These are phyloP conservation scores for Raphanus hybrid DNA, from an alignment of 441 rosid genomes.

Conservation along the genomic window DNA sequence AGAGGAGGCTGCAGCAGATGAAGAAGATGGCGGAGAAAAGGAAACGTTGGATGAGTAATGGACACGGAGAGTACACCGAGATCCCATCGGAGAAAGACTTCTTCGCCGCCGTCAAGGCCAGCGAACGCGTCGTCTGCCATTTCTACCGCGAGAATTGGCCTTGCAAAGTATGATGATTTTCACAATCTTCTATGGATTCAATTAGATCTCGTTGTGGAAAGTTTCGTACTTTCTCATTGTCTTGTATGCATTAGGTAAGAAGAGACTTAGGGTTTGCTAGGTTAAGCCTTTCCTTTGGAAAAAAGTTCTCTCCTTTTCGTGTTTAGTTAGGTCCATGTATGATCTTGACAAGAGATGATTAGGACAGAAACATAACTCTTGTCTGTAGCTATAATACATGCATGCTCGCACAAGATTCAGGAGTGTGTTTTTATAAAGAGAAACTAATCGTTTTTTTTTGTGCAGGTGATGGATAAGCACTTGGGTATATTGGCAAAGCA, in stretches of 20 bases:
- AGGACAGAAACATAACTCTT: not conserved
- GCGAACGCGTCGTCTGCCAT: constrained; percentile 94
- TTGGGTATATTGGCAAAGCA: constrained; percentile 81
- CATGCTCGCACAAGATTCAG: not conserved
- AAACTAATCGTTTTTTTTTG: no score
- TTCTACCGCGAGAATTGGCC: constrained; percentile 98
- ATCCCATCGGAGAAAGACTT: constrained; percentile 84
- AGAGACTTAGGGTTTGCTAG: not conserved
- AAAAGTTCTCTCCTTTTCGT: not conserved
- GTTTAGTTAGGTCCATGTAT: not conserved
- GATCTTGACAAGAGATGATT: not conserved
- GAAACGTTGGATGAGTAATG: constrained; percentile 89
- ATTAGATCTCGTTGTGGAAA: no score
- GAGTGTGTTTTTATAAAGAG: not conserved
- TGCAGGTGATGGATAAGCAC: constrained; percentile 96
- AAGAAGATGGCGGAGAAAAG: constrained; percentile 93
- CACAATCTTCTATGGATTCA: not conserved
- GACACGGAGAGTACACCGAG: constrained; percentile 91
- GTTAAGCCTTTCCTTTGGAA: not conserved
- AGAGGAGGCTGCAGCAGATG: constrained; percentile 85
- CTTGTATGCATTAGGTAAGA: not conserved
- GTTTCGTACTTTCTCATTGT: no score
- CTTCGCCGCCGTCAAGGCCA: constrained; percentile 81
- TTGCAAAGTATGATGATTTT: constrained; percentile 61
- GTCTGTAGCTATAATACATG: not conserved